phyloP scores from a whole-genome alignment of 2,329 filamentous ascomycete species.

The Tolypocladium ophioglossoides region DNA sequence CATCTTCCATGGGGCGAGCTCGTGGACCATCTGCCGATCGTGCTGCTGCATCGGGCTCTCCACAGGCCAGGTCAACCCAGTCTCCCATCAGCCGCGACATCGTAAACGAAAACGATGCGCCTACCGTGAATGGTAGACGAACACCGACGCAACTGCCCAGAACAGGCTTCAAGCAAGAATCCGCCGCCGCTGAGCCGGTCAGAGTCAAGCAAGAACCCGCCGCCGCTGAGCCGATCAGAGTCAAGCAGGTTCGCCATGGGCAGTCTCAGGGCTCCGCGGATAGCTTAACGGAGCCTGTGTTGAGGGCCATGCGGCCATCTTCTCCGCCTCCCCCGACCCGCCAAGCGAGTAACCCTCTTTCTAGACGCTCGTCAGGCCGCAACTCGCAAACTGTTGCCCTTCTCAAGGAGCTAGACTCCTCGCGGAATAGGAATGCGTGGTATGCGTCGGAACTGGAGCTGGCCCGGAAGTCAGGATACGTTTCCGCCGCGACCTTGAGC shows the following conservation, averaged over 20 bases:
- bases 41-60: conserved; percentile 24
- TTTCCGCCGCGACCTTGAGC: conserved; percentile 57
- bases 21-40: conserved; percentile 41
- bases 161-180: conserved; percentile 25
- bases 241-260: conserved; percentile 17
- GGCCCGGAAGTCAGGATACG: conserved; percentile 82
- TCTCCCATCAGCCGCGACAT: conserved; percentile 29
- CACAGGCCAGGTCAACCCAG: conserved; percentile 21
- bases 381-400: conserved; percentile 62
- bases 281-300: conserved; percentile 48
- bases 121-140: conserved; percentile 48
- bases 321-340: conserved; percentile 50
- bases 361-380: conserved; percentile 48
- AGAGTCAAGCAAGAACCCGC: conserved; percentile 26
- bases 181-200: conserved; percentile 13
- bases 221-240: conserved; percentile 20
- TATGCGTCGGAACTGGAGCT: conserved; percentile 91
- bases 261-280: conserved; percentile 59
- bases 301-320: conserved; percentile 36
- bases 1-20: conserved; percentile 28
- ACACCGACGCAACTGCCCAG: conserved; percentile 46
- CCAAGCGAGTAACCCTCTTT: conserved; percentile 46
- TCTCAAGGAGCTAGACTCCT: conserved; percentile 75
- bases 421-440: conserved; percentile 87
- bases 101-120: conserved; percentile 36